Base-by-base conservation (phyloP, 768 basidiomycete genomes). In the Kwoniella botswanensis region DNA sequence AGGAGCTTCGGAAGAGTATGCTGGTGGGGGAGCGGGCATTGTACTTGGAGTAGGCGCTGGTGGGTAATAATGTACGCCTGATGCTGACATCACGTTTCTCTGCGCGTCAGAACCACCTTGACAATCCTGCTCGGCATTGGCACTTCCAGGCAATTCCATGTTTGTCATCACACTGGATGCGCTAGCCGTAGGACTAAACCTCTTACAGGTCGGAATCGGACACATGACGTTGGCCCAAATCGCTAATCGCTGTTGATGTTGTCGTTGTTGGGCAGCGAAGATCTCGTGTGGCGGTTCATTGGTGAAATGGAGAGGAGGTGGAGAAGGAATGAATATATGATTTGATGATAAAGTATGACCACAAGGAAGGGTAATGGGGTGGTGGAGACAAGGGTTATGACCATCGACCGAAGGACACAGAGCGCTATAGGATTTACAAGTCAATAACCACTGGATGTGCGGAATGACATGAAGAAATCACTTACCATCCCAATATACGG, bases 301-400 rank as follows among this genome's bases (percentile, higher is more conserved):
- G 82, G 64, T 86, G 71, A 67, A 85, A 84, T 74, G 86, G 85
- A 67, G 76, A 44, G 71, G 76, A 62, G 75, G 79, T 10, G 75
- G 71, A 11, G 70, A 41, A 2, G 79, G 79, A 63, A 79, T 66
- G 44, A 65, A 62, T 66, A 86, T 74, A 79, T 92, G 92, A n/a
- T 24, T 56, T 0, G 88, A 82, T 76, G 93, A 97, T 72, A 95
- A 72, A 22, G 93, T 87, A 80, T 97, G 94, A 64, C 94, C 94
- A 78, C 94, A 97, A 75, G 86, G 87, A 52, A 96, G 89, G 10
- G 86, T 88, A 44, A 87, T 84, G 2, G 90, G 89, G 3, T 84
- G 79, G 24, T 76, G 68, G 24, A 90, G 85, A 65, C 84, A 66
- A 24, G 81, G 52, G 1, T 81, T 70, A 7, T 83, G 52, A 4